These are phyloP conservation scores for Cyclotella choctawhatcheeana DNA, from an alignment of 108 stramenopile genomes.

Conservation along the genomic window DNA sequence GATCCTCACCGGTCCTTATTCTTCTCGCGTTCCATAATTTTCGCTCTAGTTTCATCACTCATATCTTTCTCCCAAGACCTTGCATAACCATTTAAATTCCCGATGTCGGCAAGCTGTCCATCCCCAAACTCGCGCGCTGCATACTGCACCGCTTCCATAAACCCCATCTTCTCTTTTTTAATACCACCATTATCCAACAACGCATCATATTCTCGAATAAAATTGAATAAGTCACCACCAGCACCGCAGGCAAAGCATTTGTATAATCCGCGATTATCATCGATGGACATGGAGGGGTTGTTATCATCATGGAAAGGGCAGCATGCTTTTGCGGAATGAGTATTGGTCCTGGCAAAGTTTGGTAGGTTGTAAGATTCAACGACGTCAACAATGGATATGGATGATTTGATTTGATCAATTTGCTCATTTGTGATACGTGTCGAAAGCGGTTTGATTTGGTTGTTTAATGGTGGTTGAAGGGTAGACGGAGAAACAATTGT, in stretches of 20 bases:
- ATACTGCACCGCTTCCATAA: constrained; percentile 69
- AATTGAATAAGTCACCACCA: constrained; percentile 89
- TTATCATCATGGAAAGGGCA: constrained; percentile 96
- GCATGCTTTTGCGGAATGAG: constrained; percentile 63
- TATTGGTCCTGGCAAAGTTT: constrained; percentile 52
- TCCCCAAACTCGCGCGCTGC: constrained; percentile 62
- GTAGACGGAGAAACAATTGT: background rate
- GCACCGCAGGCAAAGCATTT: constrained; percentile 96
- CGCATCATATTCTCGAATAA: constrained; percentile 77
- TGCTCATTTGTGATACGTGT: constrained; percentile 42
- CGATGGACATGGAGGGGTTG: constrained; percentile 85
- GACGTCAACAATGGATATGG: constrained; percentile 57
- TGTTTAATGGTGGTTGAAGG: background rate
- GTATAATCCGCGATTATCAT: constrained; percentile 78
- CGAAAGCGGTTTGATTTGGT: background rate
- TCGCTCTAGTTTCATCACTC: constrained; percentile 38
- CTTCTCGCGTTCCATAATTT: constrained; percentile 34
- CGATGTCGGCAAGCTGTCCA: constrained; percentile 26
- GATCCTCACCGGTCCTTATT: constrained; percentile 54
- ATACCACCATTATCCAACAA: no score
- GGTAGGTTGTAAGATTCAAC: constrained; percentile 72
- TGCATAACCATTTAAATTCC: constrained; percentile 11
- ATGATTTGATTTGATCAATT: constrained; percentile 60
- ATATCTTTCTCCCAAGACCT: background rate
- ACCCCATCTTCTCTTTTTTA: constrained; percentile 65